Evolutionary conservation across 257 asterid species (phyloP).

Genomic region (Gentiana macrophylla): DNA sequence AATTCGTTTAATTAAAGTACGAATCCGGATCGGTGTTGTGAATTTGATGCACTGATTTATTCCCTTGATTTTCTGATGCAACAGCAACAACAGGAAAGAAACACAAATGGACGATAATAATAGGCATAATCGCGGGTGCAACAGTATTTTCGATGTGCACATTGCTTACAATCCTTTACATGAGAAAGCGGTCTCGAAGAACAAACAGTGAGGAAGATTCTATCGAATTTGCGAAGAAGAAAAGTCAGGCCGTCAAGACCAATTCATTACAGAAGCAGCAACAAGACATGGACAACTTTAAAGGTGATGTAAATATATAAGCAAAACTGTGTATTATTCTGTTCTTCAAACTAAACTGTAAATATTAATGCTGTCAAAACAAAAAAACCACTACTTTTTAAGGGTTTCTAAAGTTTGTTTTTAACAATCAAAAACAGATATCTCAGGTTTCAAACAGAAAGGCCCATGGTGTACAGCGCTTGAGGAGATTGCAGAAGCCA

Average conservation of each 20-base stretch:
- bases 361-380: too few relatives aligned
- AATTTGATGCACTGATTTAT: too few relatives aligned
- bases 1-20: too few relatives aligned
- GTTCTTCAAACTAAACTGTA: too few relatives aligned
- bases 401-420: too few relatives aligned
- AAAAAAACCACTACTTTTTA: too few relatives aligned
- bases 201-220: conserved; percentile 25
- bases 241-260: conserved; percentile 19
- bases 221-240: conserved; percentile 26
- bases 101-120: conserved; percentile 38
- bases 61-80: neutral
- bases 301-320: conserved; percentile 32
- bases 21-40: too few relatives aligned
- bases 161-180: conserved; percentile 30
- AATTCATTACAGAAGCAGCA: conserved; percentile 33
- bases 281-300: conserved; percentile 20
- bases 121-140: conserved; percentile 39
- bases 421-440: conserved; percentile 17
- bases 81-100: conserved; percentile 11
- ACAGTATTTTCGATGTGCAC: conserved; percentile 43
- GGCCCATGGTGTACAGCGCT: conserved; percentile 44
- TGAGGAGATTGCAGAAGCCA: conserved; percentile 68
- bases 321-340: neutral
- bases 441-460: conserved; percentile 57
- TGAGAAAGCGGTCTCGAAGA: conserved; percentile 21